Base-by-base conservation (phyloP, 208 protist genomes). In the Wallacemonas sp. region DNA sequence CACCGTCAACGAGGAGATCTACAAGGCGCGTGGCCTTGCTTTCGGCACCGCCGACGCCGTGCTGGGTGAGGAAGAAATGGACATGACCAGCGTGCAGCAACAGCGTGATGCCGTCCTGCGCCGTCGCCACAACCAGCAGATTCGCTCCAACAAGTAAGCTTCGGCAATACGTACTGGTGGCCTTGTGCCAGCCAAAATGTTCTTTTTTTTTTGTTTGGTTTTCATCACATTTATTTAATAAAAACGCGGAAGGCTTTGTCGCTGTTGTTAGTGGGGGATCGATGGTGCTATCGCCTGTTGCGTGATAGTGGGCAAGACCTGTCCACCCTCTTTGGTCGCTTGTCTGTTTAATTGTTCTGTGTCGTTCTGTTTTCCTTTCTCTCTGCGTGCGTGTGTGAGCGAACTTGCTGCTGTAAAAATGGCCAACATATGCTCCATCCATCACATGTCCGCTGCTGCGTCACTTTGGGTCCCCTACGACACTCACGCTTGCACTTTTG, bases 61-160 rank as follows among this genome's bases (percentile, higher is more conserved):
- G 45, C 53, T 94, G 0, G 85, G 87, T 0, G 85, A 90, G 63
- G 86, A 91, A 53, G 90, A 90, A 54, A 72, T 88, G 64, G 91
- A 94, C 69, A 77, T 83, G 44, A 79, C 77, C 33, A 86, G 56
- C 2, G 85, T 79, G 36, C 77, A 83, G 62, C 87, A 94, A 75
- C 90, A 91, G 77, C 82, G 83, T 24, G 90, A 96, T 31, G 79
- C 90, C 15, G 90, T 72, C 5, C 78, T 96, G 6, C 90, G 85
- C 56, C 90, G 90, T 34, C 87, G 90, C 62, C 80, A 84, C 75
- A 61, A 91, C 14, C 85, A 93, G 47, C 80, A 92, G 39, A 66
- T 21, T 33, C 86, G 81, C 38, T 41, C 59, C 36, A 59, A 44
- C 49, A 76, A 86, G 49, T 88, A 74, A 73, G 45, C 8, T 24